Percentiles rank a stretch among this genome's conserved stretches.
Conservation (phyloP, 345 rosid genomes). For the Punica granatum region DNA sequence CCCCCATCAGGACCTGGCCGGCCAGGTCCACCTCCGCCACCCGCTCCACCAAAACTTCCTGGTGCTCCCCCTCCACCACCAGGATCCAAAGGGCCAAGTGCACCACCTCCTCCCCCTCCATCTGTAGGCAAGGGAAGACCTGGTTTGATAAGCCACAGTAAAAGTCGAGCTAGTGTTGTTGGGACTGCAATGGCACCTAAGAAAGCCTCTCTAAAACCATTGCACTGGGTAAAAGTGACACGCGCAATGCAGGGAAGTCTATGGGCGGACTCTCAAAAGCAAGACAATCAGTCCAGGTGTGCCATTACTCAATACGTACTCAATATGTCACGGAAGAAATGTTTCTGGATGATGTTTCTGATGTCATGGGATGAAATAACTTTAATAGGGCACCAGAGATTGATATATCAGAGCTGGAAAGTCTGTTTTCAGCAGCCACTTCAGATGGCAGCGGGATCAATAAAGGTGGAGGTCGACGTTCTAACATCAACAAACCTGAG, state of each 20-base stretch:
- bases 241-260: constrained; percentile 88
- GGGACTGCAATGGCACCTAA: constrained; percentile 48
- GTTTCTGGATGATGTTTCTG: constrained; percentile 5
- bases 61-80: constrained; percentile 43
- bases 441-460: constrained; percentile 47
- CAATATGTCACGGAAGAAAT: neutral
- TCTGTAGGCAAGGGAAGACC: constrained; percentile 55
- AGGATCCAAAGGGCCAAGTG: constrained; percentile 41
- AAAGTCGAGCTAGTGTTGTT: constrained; percentile 41
- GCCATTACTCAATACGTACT: constrained; percentile 14
- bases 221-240: constrained; percentile 96
- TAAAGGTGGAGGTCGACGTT: constrained; percentile 68
- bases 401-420: constrained; percentile 94
- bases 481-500: constrained; percentile 79
- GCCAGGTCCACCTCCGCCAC: constrained; percentile 29
- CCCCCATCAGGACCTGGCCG: constrained; percentile 12
- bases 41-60: constrained; percentile 46
- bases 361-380: constrained; percentile 13
- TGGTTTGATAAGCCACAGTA: constrained; percentile 35
- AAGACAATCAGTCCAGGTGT: constrained; percentile 74
- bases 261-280: constrained; percentile 91
- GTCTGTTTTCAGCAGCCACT: constrained; percentile 83
- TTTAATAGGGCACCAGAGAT: constrained; percentile 91
- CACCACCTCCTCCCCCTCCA: constrained; percentile 76
- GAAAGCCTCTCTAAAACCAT: constrained; percentile 67